Base-by-base conservation (phyloP, 495 filamentous ascomycete species). In the Entonaema liquescens region DNA sequence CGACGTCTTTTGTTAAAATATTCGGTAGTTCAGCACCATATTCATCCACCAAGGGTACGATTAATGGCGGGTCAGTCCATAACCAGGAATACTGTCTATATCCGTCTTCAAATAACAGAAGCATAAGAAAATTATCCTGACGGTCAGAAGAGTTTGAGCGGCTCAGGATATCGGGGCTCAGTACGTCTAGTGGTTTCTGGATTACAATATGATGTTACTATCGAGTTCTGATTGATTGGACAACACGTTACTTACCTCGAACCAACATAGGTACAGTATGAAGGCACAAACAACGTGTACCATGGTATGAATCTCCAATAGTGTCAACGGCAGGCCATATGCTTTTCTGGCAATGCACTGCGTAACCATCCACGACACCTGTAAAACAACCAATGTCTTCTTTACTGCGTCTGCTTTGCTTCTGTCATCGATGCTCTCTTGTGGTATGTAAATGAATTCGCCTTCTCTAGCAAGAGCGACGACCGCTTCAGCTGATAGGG, bases 281-380 rank as follows among this genome's bases (percentile, higher is more conserved):
- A 56, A 21, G 2, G 53, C 53, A 2, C 53, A 56, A 21, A 36
- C 13, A 31, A 56, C 29, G 28, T 56, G 53, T 21, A 36, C 29
- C 53, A 56, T 56, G 9, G 53, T 56, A 36, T 56, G 53, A 56
- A 56, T 13, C 29, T 56, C 53, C 21, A 56, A 12, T 3, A 56
- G 53, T 35, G 28, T 23, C 19, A 56, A 17, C 0, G 53, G 53
- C 13, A 56, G 28, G 2, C 29, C n/a, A 12, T 56, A 56, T 35
- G 29, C n/a, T 19, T 56, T 56, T 3, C 53, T 56, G 7, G 53
- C 5, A 33, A 56, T 21, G 11, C 53, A 56, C n/a, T 56, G 29
- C 4, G 11, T 13, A 21, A 35, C 7, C 53, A 56, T 56, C 53
- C 53, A 56, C 8, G 8, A 5, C 15, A 56, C 53, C 12, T 56